Evolutionary conservation across 495 filamentous ascomycete genomes (phyloP), one percentile per base, ranked within the genome.

Genomic region (Podospora australis): DNA sequence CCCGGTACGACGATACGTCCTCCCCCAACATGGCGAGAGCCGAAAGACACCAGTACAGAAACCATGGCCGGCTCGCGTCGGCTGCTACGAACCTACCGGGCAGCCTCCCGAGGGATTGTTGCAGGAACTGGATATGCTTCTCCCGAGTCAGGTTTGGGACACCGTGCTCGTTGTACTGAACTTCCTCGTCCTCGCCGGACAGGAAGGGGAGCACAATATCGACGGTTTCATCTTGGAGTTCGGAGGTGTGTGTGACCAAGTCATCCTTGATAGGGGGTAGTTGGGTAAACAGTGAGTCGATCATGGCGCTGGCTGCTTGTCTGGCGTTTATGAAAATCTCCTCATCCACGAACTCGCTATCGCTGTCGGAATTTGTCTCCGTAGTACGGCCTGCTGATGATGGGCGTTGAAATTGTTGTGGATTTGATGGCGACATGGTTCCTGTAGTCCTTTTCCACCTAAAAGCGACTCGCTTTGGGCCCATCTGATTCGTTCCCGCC

Each of bases 61-160:
- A 76, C 92, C 92, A 98, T 1, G 92, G 88, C 39, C 92, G 73
- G 56, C 82, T 86, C 13, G 92, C 83, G 70, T 98, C 92, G 41
- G 86, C 74, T 1, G 68, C 68, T 17, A 83, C 78, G 55, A 83
- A 92, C 9, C 67, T 64, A 2, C 72, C 62, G 0, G 89, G 87
- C 47, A 92, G 80, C 14, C 70, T 64, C 6, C 62, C 74, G 14
- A 98, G 69, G 21, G 74, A 70, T 32, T 77, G 70, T 42, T 82
- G 82, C 19, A 96, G 73, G 61, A 91, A 98, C n/a, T 50, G 65
- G 51, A 86, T 71, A 70, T 98, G 92, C 29, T 73, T 67, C 48
- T 79, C 71, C 8, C 85, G 81, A 42, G 80, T 70, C 29, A 98
- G 77, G 16, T 71, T 69, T 3, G 89, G 86, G 17, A 96, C 71